A percentile compares a stretch with the other conserved stretches of the same genome.
Conservation (phyloP, 2,329 filamentous ascomycete genomes). For the Coniella lustricola region DNA sequence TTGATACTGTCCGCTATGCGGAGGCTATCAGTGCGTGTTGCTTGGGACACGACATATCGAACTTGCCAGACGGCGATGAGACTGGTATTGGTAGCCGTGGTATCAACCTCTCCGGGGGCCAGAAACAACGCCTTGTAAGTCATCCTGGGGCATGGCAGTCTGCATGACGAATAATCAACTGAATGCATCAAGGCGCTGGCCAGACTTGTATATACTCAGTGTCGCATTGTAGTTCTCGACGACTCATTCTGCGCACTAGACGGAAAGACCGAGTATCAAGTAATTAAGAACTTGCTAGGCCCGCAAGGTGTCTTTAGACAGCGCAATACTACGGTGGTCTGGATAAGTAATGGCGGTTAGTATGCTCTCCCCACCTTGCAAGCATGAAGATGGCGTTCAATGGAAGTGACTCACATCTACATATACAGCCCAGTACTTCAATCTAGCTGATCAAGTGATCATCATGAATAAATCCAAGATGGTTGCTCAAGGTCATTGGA, state of each 20-base stretch:
- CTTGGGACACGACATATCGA: slow-evolving; percentile 21
- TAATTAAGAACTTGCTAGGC: slow-evolving; percentile 26
- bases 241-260: slow-evolving; percentile 32
- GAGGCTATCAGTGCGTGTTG: slow-evolving; percentile 21
- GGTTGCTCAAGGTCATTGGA: slow-evolving; percentile 32
- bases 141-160: slow-evolving; percentile 4
- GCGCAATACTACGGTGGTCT: slow-evolving; percentile 25
- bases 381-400: neutral
- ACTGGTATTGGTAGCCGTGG: slow-evolving; percentile 21
- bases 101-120: slow-evolving; percentile 20
- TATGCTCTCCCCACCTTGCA: slow-evolving; percentile 14
- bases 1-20: slow-evolving; percentile 25
- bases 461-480: slow-evolving; percentile 30
- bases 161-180: slow-evolving; percentile 6
- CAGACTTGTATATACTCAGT: slow-evolving; percentile 26
- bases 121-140: slow-evolving; percentile 17
- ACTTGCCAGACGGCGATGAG: slow-evolving; percentile 18
- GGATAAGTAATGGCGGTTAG: slow-evolving; percentile 23
- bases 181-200: slow-evolving; percentile 26
- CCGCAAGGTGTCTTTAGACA: slow-evolving; percentile 24
- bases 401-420: neutral
- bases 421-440: slow-evolving; percentile 29
- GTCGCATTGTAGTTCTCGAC: slow-evolving; percentile 27
- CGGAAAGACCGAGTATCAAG: slow-evolving; percentile 24
- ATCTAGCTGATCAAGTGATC: slow-evolving; percentile 34